Evolutionary conservation across 1,284 basidiomycete genomes (phyloP), one percentile per base, ranked within the genome.

Genomic region (Phellopilus nigrolimitatus): DNA sequence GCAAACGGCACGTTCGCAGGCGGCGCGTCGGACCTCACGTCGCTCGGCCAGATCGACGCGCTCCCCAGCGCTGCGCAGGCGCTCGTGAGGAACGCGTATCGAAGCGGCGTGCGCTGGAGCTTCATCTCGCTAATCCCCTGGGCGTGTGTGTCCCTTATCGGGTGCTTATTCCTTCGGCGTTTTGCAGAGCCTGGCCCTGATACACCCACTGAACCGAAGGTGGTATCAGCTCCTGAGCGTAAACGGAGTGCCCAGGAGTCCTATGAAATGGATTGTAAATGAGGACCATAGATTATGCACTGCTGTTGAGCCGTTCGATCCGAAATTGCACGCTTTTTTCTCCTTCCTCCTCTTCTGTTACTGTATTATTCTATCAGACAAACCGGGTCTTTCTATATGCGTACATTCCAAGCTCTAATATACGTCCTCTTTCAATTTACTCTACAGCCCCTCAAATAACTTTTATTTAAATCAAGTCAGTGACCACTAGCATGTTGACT

Each of bases 41-140:
- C 71, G 6, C 28, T 73, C 33, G 60, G 68, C 34, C 61, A 58
- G 44, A 70, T 78, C 41, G 50, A 61, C 43, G 54, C 59, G 36
- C 64, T 78, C 15, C 66, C 74, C 5, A 55, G 57, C 0, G 58
- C 55, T 0, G 61, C 70, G 38, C 72, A 72, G 58, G 39, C 9
- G 1, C 46, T 69, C 40, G 64, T 78, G 1, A 60, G 62, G 47
- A 62, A 65, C 45, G 75, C 74, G 25, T 78, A 73, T 60, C 56
- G 61, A 47, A 57, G 69, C 13, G 76, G 68, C 4, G 64, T 69
- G 19, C 61, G 66, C 28, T 78, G 71, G 71, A 57, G 63, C 15
- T 76, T 78, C 53, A 63, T 75, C 39, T 74, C 71, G 34, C 58
- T 78, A 44, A 54, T 78, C 21, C 74, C 76, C 1, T 78, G 76